These are phyloP conservation scores for Fusarium subglutinans DNA, from an alignment of 2,329 filamentous ascomycete genomes.

Conservation along the genomic window DNA sequence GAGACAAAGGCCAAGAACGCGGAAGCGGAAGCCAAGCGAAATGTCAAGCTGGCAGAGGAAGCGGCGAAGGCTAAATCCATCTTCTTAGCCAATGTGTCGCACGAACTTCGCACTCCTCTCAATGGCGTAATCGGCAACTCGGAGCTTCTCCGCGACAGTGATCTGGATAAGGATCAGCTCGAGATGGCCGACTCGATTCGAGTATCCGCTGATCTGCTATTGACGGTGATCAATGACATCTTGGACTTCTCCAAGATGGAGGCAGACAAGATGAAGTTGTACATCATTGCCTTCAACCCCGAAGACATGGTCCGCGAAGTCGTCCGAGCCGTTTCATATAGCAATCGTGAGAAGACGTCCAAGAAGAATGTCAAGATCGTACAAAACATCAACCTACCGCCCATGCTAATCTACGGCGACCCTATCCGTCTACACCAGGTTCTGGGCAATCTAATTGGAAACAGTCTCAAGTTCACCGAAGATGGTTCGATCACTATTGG, in stretches of 20 bases:
- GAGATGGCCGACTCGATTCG: constrained; percentile 91
- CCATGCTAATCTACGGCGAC: constrained; percentile 76
- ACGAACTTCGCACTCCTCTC: constrained; percentile 83
- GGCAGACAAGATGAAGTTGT: constrained; percentile 85
- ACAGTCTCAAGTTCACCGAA: constrained; percentile 94
- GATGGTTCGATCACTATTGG: constrained; percentile 86
- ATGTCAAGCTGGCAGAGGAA: constrained; percentile 84
- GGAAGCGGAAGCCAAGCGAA: constrained; percentile 78
- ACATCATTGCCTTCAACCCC: constrained; percentile 74
- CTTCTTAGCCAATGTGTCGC: constrained; percentile 82
- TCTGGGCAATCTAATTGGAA: constrained; percentile 85
- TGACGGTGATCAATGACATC: constrained; percentile 96
- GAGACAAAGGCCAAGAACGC: constrained; percentile 81
- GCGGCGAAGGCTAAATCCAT: constrained; percentile 85
- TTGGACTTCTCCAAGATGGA: constrained; percentile 96
- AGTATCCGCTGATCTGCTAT: constrained; percentile 83
- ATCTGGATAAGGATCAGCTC: constrained; percentile 77
- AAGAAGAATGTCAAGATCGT: constrained; percentile 71
- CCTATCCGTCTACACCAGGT: constrained; percentile 74
- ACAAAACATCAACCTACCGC: constrained; percentile 76
- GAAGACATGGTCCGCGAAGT: constrained; percentile 74
- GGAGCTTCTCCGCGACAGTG: constrained; percentile 81
- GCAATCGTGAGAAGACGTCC: constrained; percentile 70
- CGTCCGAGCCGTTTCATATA: constrained; percentile 72
- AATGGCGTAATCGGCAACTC: constrained; percentile 91